Conservation (phyloP, 2,329 filamentous ascomycete species). For the Monosporascus sp. region DNA sequence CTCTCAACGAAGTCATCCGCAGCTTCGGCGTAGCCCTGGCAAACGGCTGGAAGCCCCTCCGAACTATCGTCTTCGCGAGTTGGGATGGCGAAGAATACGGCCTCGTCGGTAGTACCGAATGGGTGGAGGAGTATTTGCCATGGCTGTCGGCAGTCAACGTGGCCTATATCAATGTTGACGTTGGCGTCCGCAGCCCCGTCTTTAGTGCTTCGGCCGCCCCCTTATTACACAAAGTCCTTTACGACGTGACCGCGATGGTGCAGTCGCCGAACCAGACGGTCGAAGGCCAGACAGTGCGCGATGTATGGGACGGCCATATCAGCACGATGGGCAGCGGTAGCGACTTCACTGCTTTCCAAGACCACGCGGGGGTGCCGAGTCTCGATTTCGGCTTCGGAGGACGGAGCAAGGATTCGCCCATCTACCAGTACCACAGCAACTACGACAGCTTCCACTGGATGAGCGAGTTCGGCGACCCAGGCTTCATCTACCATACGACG, state of each 20-base stretch:
- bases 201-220: conserved; percentile 66
- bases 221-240: conserved; percentile 66
- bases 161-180: conserved; percentile 83
- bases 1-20: conserved; percentile 70
- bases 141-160: conserved; percentile 71
- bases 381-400: conserved; percentile 56
- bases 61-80: conserved; percentile 85
- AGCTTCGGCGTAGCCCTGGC: conserved; percentile 65
- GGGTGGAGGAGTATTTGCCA: conserved; percentile 83
- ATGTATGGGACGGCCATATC: conserved; percentile 60
- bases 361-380: conserved; percentile 62
- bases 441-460: conserved; percentile 92
- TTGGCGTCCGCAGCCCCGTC: conserved; percentile 59
- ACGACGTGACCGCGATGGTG: conserved; percentile 59
- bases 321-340: conserved; percentile 65
- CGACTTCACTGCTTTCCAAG: conserved; percentile 71
- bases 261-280: conserved; percentile 70
- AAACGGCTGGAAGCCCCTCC: conserved; percentile 74
- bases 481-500: conserved; percentile 59
- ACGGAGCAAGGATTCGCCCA: conserved; percentile 38
- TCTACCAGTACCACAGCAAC: conserved; percentile 86
- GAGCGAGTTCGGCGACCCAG: conserved; percentile 69
- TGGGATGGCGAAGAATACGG: conserved; percentile 86
- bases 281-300: conserved; percentile 61
- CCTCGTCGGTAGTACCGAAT: conserved; percentile 81